Evolutionary conservation across 31 red algal genomes (phyloP).

Genomic region (Odonthalia washingtoniensis): DNA sequence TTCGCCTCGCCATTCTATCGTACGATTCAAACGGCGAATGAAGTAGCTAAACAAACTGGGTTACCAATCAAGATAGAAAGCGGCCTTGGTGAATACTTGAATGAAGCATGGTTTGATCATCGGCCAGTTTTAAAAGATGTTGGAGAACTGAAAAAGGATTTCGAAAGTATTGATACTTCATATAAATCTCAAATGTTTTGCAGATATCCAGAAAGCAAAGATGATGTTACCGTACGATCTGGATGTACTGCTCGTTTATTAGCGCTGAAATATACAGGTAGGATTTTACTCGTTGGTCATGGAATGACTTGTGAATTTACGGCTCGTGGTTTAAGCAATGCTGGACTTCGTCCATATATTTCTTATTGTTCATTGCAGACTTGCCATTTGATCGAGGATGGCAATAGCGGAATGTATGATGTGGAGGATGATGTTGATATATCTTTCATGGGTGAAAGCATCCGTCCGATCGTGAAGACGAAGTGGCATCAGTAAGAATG

Average conservation of each 20-base stretch:
- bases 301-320: slow-evolving; percentile 63
- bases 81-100: slow-evolving; percentile 49
- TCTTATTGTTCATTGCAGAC: slow-evolving; percentile 56
- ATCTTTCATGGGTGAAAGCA: slow-evolving; percentile 55
- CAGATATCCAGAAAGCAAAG: slow-evolving; percentile 56
- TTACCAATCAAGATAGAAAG: slow-evolving; percentile 54
- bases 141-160: slow-evolving; percentile 33
- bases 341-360: slow-evolving; percentile 51
- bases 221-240: slow-evolving; percentile 34
- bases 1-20: slow-evolving; percentile 58
- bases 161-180: slow-evolving; percentile 38
- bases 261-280: slow-evolving; percentile 40
- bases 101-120: slow-evolving; percentile 43
- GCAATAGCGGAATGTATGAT: slow-evolving; percentile 20
- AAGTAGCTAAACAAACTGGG: slow-evolving; percentile 52
- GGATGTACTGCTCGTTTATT: slow-evolving; percentile 20
- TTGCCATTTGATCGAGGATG: background rate
- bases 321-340: slow-evolving; percentile 45
- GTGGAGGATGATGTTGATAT: slow-evolving; percentile 41
- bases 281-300: slow-evolving; percentile 55
- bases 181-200: slow-evolving; percentile 13
- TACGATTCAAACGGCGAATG: slow-evolving; percentile 60
- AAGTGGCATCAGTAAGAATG: no score
- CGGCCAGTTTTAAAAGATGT: slow-evolving; percentile 23
- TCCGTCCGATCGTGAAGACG: slow-evolving; percentile 47